phyloP scores from a whole-genome alignment of 345 rosid genomes.

The Sisymbrium irio region DNA sequence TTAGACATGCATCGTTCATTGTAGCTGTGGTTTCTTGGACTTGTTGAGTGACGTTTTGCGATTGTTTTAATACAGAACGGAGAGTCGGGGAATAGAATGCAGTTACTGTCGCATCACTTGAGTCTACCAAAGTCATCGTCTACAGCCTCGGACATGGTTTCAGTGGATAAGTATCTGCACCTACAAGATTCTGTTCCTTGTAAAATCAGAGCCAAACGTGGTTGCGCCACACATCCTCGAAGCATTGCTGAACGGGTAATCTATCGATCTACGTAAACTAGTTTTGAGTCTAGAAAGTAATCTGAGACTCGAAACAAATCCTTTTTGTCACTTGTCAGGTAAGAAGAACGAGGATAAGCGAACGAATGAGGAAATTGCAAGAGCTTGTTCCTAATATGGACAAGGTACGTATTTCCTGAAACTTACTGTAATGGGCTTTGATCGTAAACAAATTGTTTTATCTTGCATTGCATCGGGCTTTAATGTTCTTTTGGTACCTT shows the following conservation, averaged over 20 bases:
- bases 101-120: constrained; percentile 60
- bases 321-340: constrained; percentile 43
- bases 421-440: neutral
- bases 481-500: neutral
- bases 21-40: neutral
- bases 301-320: neutral
- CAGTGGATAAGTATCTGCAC: constrained; percentile 64
- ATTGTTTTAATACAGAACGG: constrained; percentile 38
- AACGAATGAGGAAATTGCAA: constrained; percentile 93
- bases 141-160: constrained; percentile 46
- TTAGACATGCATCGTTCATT: neutral
- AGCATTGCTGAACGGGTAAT: constrained; percentile 96
- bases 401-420: constrained; percentile 49
- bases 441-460: neutral
- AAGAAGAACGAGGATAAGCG: constrained; percentile 93
- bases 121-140: constrained; percentile 62
- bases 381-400: constrained; percentile 98
- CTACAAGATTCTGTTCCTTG: constrained; percentile 93
- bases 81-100: constrained; percentile 38
- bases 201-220: constrained; percentile 93
- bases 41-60: neutral
- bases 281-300: neutral
- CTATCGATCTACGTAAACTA: neutral
- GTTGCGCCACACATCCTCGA: constrained; percentile 99
- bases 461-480: neutral